Evolutionary conservation across 2,329 filamentous ascomycete genomes (phyloP).

Genomic region (Endothia cerciana): DNA sequence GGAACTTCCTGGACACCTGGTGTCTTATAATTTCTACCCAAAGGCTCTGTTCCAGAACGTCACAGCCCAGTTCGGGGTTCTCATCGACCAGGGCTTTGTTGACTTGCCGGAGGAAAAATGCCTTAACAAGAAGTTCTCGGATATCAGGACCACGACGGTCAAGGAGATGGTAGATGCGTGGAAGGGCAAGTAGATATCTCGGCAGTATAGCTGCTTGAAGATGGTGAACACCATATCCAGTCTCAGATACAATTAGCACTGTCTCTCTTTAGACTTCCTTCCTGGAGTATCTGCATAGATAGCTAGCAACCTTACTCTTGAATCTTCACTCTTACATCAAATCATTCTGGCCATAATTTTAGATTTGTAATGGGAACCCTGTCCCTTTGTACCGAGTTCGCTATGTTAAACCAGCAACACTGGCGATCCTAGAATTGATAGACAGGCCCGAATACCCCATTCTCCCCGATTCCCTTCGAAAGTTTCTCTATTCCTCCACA

Average conservation of each 20-base stretch:
- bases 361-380: too few species aligned
- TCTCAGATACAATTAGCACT: background rate
- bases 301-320: too few species aligned
- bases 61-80: background rate
- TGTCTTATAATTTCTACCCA: background rate
- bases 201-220: background rate
- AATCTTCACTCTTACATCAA: too few species aligned
- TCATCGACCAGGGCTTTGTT: background rate
- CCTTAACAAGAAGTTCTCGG: background rate
- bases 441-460: background rate
- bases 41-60: background rate
- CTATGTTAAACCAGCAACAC: background rate
- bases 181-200: background rate
- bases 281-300: too few species aligned
- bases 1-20: background rate
- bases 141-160: background rate
- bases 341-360: too few species aligned
- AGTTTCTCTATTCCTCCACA: constrained; percentile 40
- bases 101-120: background rate
- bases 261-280: background rate
- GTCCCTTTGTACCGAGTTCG: too few species aligned
- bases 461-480: background rate
- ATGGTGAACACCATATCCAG: background rate
- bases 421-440: background rate
- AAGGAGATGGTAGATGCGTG: background rate